These are phyloP conservation scores for Hypomyces perniciosus DNA, from an alignment of 2,329 filamentous ascomycete species.

Conservation along the genomic window DNA sequence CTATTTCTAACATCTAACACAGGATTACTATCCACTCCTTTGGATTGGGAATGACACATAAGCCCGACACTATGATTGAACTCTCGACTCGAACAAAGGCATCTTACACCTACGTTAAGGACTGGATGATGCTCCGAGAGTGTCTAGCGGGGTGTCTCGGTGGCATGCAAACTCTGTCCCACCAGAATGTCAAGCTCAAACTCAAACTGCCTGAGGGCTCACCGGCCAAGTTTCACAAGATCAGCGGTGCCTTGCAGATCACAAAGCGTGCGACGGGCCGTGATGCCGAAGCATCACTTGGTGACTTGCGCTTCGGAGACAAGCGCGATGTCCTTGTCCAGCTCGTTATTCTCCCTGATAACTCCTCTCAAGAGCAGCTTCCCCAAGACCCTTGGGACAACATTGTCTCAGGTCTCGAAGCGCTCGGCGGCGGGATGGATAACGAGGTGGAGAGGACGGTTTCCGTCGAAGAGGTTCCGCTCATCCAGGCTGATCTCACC, in stretches of 20 bases:
- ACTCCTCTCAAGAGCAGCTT: conserved; percentile 70
- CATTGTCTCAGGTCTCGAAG: conserved; percentile 91
- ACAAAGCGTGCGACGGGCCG: conserved; percentile 93
- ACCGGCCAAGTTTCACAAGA: conserved; percentile 97
- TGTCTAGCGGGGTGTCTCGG: conserved; percentile 91
- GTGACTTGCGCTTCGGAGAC: conserved; percentile 90
- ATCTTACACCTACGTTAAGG: conserved; percentile 96
- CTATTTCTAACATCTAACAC: conserved; percentile 11
- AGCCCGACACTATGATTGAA: conserved; percentile 98
- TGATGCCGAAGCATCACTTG: conserved; percentile 86
- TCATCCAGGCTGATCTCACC: conserved; percentile 89
- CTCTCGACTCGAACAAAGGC: conserved; percentile 92
- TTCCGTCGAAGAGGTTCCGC: conserved; percentile 88
- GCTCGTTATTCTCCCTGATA: conserved; percentile 85
- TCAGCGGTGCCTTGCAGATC: conserved; percentile 90
- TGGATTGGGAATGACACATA: conserved; percentile 91
- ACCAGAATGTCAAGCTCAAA: conserved; percentile 96
- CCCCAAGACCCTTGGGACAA: conserved; percentile 96
- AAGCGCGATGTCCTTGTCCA: conserved; percentile 92
- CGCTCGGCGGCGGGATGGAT: conserved; percentile 80
- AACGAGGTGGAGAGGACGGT: conserved; percentile 75
- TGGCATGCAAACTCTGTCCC: conserved; percentile 87
- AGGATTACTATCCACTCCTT: conserved; percentile 95
- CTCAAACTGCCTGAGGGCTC: conserved; percentile 91
- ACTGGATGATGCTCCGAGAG: conserved; percentile 99